phyloP scores from a whole-genome alignment of 2,329 filamentous ascomycete species.

The Phaeosphaeria sp. region DNA sequence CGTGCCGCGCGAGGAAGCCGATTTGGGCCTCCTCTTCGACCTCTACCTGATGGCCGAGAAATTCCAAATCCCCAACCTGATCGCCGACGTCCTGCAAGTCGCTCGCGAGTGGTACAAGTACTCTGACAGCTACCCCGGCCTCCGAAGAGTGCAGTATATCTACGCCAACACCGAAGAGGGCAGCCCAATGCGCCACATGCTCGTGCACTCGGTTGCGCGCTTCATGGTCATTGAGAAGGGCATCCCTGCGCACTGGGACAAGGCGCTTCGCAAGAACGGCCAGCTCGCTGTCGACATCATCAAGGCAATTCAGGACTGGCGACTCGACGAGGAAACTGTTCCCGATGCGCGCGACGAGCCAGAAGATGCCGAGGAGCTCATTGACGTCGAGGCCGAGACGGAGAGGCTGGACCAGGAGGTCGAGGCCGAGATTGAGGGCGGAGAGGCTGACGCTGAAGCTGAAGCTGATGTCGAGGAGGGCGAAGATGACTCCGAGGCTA shows the following conservation, averaged over 20 bases:
- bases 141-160: conserved; percentile 61
- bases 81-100: conserved; percentile 57
- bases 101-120: conserved; percentile 61
- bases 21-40: conserved; percentile 59
- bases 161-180: conserved; percentile 59
- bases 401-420: conserved; percentile 43
- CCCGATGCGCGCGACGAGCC: conserved; percentile 58
- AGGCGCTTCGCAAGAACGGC: conserved; percentile 61
- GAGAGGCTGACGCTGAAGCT: conserved; percentile 36
- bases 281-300: conserved; percentile 64
- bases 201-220: conserved; percentile 57
- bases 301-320: conserved; percentile 61
- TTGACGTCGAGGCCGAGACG: conserved; percentile 46
- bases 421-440: conserved; percentile 34
- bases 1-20: conserved; percentile 57
- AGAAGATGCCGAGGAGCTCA: conserved; percentile 46
- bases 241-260: conserved; percentile 62
- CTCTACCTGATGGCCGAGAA: conserved; percentile 63
- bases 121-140: conserved; percentile 59
- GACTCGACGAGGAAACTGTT: conserved; percentile 56
- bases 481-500: conserved; percentile 15
- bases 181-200: conserved; percentile 57
- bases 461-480: conserved; percentile 28
- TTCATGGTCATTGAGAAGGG: conserved; percentile 58
- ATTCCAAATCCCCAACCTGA: conserved; percentile 57